phyloP scores from a whole-genome alignment of 305 asterid genomes.

The Fraxinus xanthoxyloides region DNA sequence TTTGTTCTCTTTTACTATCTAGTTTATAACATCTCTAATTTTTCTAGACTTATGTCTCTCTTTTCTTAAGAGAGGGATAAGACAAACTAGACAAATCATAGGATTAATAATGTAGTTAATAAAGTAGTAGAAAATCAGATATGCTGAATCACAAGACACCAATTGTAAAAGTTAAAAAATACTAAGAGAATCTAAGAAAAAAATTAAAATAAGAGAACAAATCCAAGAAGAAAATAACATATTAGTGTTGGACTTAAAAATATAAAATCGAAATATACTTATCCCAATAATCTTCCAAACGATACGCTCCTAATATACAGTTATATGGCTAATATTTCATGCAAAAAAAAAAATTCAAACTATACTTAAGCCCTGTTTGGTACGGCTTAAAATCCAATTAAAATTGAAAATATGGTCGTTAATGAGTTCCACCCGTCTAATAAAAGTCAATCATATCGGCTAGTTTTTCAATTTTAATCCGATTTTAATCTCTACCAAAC shows the following conservation, averaged over 20 bases:
- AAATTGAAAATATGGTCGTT: too few relatives aligned
- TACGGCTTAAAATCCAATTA: too few relatives aligned
- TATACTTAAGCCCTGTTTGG: too few relatives aligned
- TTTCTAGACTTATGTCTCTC: background rate
- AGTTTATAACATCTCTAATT: background rate
- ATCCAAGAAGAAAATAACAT: slow-evolving; percentile 19
- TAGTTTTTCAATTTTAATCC: too few relatives aligned
- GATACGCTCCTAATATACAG: slow-evolving; percentile 21
- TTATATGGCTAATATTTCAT: slow-evolving; percentile 14
- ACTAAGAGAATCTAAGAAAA: slow-evolving; percentile 22
- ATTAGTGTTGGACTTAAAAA: background rate
- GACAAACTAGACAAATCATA: slow-evolving; percentile 13
- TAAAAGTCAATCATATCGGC: too few relatives aligned
- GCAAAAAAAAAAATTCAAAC: background rate
- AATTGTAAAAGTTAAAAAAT: slow-evolving; percentile 19
- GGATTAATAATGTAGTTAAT: slow-evolving; percentile 8
- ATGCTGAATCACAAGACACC: slow-evolving; percentile 19
- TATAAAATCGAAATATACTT: background rate
- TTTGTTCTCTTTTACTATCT: background rate
- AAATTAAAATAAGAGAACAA: slow-evolving; percentile 18
- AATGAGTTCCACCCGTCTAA: too few relatives aligned
- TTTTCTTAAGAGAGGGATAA: background rate
- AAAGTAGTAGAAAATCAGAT: slow-evolving; percentile 6
- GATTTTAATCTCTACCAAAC: too few relatives aligned
- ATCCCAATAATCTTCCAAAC: slow-evolving; percentile 20